Conservation (phyloP, 371 early-diverging fungal genomes). For the Apophysomyces variabilis region DNA sequence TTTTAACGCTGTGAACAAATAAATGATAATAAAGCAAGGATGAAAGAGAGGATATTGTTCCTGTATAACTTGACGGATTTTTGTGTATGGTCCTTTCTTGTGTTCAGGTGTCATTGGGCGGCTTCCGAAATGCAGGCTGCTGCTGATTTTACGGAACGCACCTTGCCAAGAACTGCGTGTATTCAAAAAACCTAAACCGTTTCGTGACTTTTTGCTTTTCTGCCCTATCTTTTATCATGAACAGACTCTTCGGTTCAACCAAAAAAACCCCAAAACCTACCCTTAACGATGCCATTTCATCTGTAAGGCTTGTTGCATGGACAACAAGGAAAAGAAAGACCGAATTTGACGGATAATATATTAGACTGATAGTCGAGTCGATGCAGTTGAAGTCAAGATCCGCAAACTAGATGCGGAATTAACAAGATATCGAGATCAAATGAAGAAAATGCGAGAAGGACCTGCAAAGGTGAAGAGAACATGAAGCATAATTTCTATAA, state of each 20-base stretch:
- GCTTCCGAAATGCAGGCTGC: too few relatives aligned
- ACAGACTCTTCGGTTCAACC: conserved; percentile 43
- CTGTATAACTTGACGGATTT: background rate
- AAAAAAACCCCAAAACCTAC: conserved; percentile 48
- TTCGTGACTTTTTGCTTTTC: background rate
- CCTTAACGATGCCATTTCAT: conserved; percentile 45
- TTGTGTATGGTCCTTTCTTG: too few relatives aligned
- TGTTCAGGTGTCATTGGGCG: background rate
- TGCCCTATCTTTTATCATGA: conserved; percentile 24
- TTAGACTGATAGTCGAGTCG: conserved; percentile 85
- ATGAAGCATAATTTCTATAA: background rate
- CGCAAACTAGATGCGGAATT: conserved; percentile 92
- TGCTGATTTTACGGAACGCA: too few relatives aligned
- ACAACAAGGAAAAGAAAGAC: background rate
- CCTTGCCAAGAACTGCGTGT: too few relatives aligned
- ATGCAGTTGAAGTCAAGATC: conserved; percentile 91
- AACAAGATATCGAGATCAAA: conserved; percentile 87
- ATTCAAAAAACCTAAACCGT: too few relatives aligned
- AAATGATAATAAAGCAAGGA: background rate
- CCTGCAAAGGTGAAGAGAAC: conserved; percentile 74
- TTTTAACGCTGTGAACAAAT: conserved; percentile 50
- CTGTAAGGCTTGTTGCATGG: conserved; percentile 23
- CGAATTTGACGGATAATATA: background rate
- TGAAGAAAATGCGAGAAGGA: conserved; percentile 92
- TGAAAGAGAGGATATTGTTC: background rate